phyloP scores from a whole-genome alignment of 2,329 filamentous ascomycete species.

The Fusarium sp. region DNA sequence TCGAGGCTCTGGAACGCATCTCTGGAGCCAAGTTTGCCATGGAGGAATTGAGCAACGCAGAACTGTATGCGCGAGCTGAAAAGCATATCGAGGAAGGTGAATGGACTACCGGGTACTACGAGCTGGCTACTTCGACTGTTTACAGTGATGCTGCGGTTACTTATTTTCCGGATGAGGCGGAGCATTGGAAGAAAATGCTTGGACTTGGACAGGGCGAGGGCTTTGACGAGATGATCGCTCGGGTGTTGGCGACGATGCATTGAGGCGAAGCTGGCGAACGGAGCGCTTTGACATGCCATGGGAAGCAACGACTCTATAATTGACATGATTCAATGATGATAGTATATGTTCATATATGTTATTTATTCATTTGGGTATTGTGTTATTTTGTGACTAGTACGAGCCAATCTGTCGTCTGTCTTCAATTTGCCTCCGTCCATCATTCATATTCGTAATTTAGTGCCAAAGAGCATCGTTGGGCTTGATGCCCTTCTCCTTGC shows the following conservation, averaged over 20 bases:
- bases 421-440: not conserved
- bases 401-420: not conserved
- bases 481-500: conserved; percentile 33
- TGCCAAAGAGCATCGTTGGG: conserved; percentile 33
- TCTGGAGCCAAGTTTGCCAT: not conserved
- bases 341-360: not conserved
- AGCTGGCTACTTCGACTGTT: conserved; percentile 2
- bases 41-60: not conserved
- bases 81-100: conserved; percentile 2
- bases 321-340: not conserved
- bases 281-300: not conserved
- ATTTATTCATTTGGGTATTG: conserved; percentile 1
- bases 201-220: not conserved
- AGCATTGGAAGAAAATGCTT: conserved; percentile 1
- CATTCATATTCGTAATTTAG: conserved; percentile 3
- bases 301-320: too few relatives aligned
- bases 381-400: not conserved
- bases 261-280: not conserved
- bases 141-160: conserved; percentile 8
- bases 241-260: not conserved
- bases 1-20: not conserved
- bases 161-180: conserved; percentile 7
- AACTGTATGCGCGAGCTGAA: not conserved
- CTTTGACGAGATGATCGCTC: conserved; percentile 16
- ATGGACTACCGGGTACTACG: conserved; percentile 15